Evolutionary conservation across 2,329 filamentous ascomycete genomes (phyloP).

Genomic region (Orbilia quercus): DNA sequence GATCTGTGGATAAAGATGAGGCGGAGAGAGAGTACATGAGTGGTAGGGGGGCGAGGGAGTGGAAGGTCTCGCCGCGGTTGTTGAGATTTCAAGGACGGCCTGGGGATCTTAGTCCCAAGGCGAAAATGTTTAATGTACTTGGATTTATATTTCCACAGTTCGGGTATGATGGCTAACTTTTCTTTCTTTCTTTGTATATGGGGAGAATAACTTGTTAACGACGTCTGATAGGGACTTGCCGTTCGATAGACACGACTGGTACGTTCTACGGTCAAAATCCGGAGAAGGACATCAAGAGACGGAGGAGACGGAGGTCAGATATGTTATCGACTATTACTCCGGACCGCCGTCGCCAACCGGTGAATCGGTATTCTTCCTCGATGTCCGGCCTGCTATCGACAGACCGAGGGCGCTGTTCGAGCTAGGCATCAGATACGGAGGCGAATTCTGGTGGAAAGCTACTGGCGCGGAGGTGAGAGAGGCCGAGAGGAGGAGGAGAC

Average conservation of each 20-base stretch:
- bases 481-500: slow-evolving; percentile 62
- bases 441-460: slow-evolving; percentile 92
- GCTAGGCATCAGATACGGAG: slow-evolving; percentile 86
- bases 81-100: slow-evolving; percentile 90
- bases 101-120: slow-evolving; percentile 90
- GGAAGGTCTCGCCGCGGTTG: slow-evolving; percentile 73
- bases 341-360: slow-evolving; percentile 79
- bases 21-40: slow-evolving; percentile 63
- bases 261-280: slow-evolving; percentile 77
- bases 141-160: slow-evolving; percentile 85
- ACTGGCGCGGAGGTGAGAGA: slow-evolving; percentile 76
- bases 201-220: slow-evolving; percentile 3
- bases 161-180: slow-evolving; percentile 67
- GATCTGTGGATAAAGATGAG: slow-evolving; percentile 68
- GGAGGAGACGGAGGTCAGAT: slow-evolving; percentile 70
- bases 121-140: slow-evolving; percentile 81
- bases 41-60: slow-evolving; percentile 59
- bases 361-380: slow-evolving; percentile 94
- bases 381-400: slow-evolving; percentile 88
- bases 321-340: slow-evolving; percentile 97
- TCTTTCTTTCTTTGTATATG: background rate
- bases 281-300: slow-evolving; percentile 73
- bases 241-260: slow-evolving; percentile 98
- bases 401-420: slow-evolving; percentile 83
- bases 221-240: slow-evolving; percentile 68